Conservation (phyloP, 2,329 filamentous ascomycete species). For the Calonectria montana region DNA sequence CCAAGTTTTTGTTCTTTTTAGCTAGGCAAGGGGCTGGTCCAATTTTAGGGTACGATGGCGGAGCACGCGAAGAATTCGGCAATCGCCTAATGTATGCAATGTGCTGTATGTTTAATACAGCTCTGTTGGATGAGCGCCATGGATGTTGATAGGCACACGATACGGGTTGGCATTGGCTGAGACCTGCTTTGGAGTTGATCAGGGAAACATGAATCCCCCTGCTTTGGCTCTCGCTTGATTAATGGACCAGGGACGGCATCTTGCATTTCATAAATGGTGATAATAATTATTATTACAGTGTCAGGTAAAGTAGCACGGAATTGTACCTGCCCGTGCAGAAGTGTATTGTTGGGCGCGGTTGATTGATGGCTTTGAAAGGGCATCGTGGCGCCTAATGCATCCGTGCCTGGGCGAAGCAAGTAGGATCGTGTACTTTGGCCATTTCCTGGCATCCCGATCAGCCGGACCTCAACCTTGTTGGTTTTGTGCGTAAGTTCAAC, state of each 20-base stretch:
- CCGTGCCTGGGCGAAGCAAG: conserved; percentile 15
- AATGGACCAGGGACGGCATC: conserved; percentile 4
- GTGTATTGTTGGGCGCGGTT: no score
- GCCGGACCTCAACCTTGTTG: conserved; percentile 30
- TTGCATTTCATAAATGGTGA: conserved; percentile 15
- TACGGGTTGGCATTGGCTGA: conserved; percentile 13
- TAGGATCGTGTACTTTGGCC: conserved; percentile 13
- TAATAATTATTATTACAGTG: neutral
- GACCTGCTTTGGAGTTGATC: conserved; percentile 14
- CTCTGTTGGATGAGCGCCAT: conserved; percentile 19
- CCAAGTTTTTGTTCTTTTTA: neutral
- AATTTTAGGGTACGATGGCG: conserved; percentile 9
- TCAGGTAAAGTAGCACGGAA: neutral
- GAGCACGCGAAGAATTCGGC: conserved; percentile 10
- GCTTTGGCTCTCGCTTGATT: conserved; percentile 17
- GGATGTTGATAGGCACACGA: conserved; percentile 8
- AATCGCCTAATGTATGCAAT: neutral
- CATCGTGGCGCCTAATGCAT: conserved; percentile 22
- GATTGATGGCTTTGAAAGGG: neutral
- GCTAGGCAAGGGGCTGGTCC: neutral
- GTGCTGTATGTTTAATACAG: conserved; percentile 5
- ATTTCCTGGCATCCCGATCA: conserved; percentile 25
- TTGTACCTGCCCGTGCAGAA: neutral
- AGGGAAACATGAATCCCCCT: conserved; percentile 24
- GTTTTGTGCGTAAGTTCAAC: neutral